phyloP scores from a whole-genome alignment of 2,329 filamentous ascomycete genomes.

The Penicillium sp. region DNA sequence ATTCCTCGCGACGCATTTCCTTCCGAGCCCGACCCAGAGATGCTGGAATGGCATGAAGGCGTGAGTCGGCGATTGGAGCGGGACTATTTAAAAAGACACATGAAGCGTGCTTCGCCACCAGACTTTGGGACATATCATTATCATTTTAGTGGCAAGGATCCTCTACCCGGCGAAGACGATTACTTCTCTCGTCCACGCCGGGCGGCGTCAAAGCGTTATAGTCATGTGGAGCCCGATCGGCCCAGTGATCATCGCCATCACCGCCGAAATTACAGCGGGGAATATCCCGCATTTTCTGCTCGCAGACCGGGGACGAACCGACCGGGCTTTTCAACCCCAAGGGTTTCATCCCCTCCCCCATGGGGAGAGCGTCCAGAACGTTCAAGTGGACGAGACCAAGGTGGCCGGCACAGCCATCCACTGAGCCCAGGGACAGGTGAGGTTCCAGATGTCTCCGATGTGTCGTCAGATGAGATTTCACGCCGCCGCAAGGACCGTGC shows the following conservation, averaged over 20 bases:
- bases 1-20: constrained; percentile 73
- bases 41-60: constrained; percentile 79
- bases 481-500: constrained; percentile 11
- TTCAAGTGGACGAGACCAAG: constrained; percentile 25
- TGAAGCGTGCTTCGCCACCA: constrained; percentile 35
- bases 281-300: constrained; percentile 17
- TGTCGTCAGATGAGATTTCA: constrained; percentile 31
- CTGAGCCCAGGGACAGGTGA: constrained; percentile 23
- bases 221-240: constrained; percentile 23
- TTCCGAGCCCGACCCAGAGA: constrained; percentile 69
- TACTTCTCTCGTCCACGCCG: constrained; percentile 19
- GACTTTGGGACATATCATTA: constrained; percentile 29
- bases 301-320: constrained; percentile 20
- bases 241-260: constrained; percentile 22
- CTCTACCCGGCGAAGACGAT: constrained; percentile 28
- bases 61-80: constrained; percentile 70
- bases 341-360: constrained; percentile 30
- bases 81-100: constrained; percentile 53
- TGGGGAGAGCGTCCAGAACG: constrained; percentile 20
- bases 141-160: constrained; percentile 36
- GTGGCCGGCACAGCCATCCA: constrained; percentile 18
- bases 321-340: constrained; percentile 25
- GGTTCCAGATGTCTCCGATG: constrained; percentile 27
- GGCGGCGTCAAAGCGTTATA: constrained; percentile 18
- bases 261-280: constrained; percentile 26